Evolutionary conservation across 2,329 filamentous ascomycete genomes (phyloP).

Genomic region (Scytalidium sp.): DNA sequence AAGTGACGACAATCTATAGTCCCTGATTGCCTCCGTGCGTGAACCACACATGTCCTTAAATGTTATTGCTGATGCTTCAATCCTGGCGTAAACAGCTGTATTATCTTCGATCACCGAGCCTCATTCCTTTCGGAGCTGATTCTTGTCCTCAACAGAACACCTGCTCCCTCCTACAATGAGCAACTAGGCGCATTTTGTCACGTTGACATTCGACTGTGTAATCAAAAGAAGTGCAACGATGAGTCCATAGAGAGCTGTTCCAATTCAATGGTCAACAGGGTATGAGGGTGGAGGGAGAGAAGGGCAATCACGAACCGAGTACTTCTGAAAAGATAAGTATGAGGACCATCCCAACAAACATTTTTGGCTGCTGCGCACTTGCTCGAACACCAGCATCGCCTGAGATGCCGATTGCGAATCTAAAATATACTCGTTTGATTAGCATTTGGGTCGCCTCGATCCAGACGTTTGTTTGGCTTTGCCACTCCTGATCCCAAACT

Average conservation of each 20-base stretch:
- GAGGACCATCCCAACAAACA: constrained; percentile 75
- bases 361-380: constrained; percentile 63
- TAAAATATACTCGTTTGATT: neutral
- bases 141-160: too few species aligned
- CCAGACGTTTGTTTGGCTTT: too few species aligned
- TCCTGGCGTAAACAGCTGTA: too few species aligned
- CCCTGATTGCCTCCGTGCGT: too few species aligned
- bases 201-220: constrained; percentile 71
- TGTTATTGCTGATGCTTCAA: too few species aligned
- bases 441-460: neutral
- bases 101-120: too few species aligned
- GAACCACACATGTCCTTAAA: too few species aligned
- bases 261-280: constrained; percentile 14
- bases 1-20: neutral
- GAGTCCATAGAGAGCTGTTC: constrained; percentile 86
- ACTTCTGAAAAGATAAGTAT: constrained; percentile 83
- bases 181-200: constrained; percentile 27
- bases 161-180: neutral
- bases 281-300: neutral
- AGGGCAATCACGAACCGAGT: constrained; percentile 53
- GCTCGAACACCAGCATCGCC: constrained; percentile 84
- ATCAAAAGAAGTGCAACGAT: constrained; percentile 99
- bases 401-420: constrained; percentile 81
- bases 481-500: too few species aligned
- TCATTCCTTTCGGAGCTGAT: too few species aligned